phyloP scores from a whole-genome alignment of 176 grass and related monocot genomes.

The Cymbopogon citratus region DNA sequence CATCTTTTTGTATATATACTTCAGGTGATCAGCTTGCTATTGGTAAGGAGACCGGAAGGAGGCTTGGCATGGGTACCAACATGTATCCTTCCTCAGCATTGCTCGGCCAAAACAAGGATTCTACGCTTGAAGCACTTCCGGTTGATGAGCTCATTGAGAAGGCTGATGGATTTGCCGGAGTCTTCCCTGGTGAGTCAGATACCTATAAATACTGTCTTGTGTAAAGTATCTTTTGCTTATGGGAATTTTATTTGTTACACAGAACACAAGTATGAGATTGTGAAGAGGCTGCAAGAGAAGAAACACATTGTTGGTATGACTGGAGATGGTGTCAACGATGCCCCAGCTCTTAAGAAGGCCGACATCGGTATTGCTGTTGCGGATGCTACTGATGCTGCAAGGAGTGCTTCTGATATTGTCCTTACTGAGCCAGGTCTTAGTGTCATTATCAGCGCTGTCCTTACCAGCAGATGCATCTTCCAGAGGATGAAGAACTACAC shows the following conservation, averaged over 20 bases:
- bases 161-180: constrained; percentile 97
- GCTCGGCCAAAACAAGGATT: constrained; percentile 80
- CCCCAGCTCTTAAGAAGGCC: constrained; percentile 90
- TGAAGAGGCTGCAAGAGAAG: constrained; percentile 95
- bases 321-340: constrained; percentile 96
- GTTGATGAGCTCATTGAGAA: constrained; percentile 99
- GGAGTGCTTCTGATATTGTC: constrained; percentile 90
- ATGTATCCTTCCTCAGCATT: constrained; percentile 98
- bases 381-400: constrained; percentile 92
- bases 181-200: constrained; percentile 69
- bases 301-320: constrained; percentile 99
- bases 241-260: constrained; percentile 17
- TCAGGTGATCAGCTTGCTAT: constrained; percentile 98
- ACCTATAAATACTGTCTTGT: not conserved
- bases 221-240: not conserved
- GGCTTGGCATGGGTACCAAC: constrained; percentile 99
- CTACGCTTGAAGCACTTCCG: constrained; percentile 61
- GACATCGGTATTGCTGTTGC: constrained; percentile 98
- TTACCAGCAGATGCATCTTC: constrained; percentile 97
- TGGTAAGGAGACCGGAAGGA: constrained; percentile 94
- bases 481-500: constrained; percentile 99
- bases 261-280: constrained; percentile 99
- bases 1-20: constrained; percentile 10
- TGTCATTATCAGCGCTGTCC: constrained; percentile 93
- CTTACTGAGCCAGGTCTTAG: constrained; percentile 96